Conservation (phyloP, 345 rosid genomes). For the Alliaria petiolata region DNA sequence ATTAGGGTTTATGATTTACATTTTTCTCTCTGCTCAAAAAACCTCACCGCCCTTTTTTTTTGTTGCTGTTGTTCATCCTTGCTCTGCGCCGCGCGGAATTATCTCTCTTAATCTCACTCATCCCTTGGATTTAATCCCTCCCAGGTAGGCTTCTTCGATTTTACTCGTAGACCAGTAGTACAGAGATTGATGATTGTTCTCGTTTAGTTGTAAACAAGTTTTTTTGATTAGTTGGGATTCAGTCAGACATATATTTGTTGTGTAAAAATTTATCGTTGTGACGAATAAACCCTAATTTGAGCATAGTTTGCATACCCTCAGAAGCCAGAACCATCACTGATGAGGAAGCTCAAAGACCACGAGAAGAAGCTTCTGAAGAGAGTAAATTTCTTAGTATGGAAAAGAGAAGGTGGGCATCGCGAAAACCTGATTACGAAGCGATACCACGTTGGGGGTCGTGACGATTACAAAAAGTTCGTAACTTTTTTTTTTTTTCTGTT, state of each 20-base stretch:
- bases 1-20: conserved; percentile 3
- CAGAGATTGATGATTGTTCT: background rate
- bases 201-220: background rate
- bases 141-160: background rate
- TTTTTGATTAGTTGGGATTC: background rate
- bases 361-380: conserved; percentile 78
- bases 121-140: background rate
- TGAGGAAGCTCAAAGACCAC: conserved; percentile 69
- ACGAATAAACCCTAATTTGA: background rate
- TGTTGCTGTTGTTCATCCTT: background rate
- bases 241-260: background rate
- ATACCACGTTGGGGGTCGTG: conserved; percentile 67
- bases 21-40: background rate
- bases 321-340: conserved; percentile 7
- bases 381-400: conserved; percentile 75
- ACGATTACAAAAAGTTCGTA: conserved; percentile 85
- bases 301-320: background rate
- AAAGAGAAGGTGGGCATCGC: conserved; percentile 74
- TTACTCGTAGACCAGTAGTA: background rate
- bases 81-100: background rate
- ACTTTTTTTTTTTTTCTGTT: background rate
- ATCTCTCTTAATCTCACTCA: background rate
- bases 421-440: conserved; percentile 62
- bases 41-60: background rate
- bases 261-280: background rate